Evolutionary conservation across 1,284 basidiomycete species (phyloP), one percentile per base, ranked within the genome.

Genomic region (Ustilago tritici): DNA sequence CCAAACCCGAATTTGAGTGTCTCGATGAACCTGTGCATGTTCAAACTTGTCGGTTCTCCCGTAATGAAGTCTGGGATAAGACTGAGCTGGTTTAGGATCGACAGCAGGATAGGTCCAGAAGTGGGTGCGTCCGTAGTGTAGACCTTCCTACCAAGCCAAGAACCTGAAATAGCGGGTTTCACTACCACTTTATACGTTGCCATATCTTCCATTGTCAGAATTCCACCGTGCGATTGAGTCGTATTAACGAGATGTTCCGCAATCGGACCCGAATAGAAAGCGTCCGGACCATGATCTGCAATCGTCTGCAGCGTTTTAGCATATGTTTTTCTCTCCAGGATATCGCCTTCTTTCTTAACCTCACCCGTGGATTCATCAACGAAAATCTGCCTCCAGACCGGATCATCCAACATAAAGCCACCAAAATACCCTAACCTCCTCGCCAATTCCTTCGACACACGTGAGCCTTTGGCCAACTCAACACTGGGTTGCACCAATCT

Each of bases 131-230:
- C 66, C 0, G 92, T 90, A 0, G 93, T 95, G 87, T 94, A 97
- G 31, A 98, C 89, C 67, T 90, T 93, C 79, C 91, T 90, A 50
- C 91, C 91, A 85, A 58, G 95, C 87, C 93, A 98, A 0, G 89
- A 90, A 5, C 93, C 92, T 81, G 91, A 85, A 47, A 97, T 88
- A 5, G 96, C 93, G 38, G 88, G 91, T 63, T 90, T 87, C n/a
- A 94, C 90, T 1, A 73, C 57, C 31, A 93, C 91, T 35, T 88
- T 85, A 87, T 95, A 99, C 17, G 88, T 88, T 59, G 88, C 88
- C 35, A 96, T 86, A 86, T 96, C 94, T 58, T 88, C 87, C 65
- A 90, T 87, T 0, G 92, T 90, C 77, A 95, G 87, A 57, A 95
- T 91, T 2, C 95, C 95, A n/a, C 94, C 94, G 10, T 63, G 58